Percentiles rank a stretch among this genome's conserved stretches.
These are phyloP conservation scores for Euryodendron excelsum DNA, from an alignment of 148 eudicot genomes.

Conservation along the genomic window DNA sequence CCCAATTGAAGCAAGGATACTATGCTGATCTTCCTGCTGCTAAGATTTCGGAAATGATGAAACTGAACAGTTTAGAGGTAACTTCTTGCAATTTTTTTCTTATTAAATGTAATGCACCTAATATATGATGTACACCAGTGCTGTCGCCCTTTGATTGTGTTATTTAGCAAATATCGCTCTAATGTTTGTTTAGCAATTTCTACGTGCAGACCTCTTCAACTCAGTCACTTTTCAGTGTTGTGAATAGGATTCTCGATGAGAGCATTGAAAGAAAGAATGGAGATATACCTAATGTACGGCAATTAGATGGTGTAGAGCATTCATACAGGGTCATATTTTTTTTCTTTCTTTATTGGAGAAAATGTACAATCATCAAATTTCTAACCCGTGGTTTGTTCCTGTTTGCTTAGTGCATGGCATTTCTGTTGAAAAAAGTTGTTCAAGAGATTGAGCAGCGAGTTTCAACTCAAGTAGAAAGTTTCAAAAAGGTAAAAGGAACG, in stretches of 20 bases:
- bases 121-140: neutral
- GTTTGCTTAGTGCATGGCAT: constrained; percentile 61
- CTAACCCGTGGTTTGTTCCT: constrained; percentile 14
- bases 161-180: neutral
- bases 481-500: constrained; percentile 49
- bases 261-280: constrained; percentile 73
- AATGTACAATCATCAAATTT: constrained; percentile 5
- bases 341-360: neutral
- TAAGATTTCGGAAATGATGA: constrained; percentile 62
- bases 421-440: constrained; percentile 66
- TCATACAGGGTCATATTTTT: neutral
- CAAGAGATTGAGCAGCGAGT: constrained; percentile 83
- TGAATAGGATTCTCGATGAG: constrained; percentile 70
- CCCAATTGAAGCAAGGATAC: constrained; percentile 31
- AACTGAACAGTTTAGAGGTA: constrained; percentile 76
- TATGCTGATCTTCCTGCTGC: constrained; percentile 46
- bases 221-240: constrained; percentile 69
- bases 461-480: constrained; percentile 62
- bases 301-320: neutral
- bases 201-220: constrained; percentile 70
- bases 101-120: neutral
- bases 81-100: constrained; percentile 5
- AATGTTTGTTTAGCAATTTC: constrained; percentile 8
- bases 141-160: neutral
- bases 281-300: constrained; percentile 70